Conservation (phyloP, 768 basidiomycete genomes). For the Gymnopilus dilepis region DNA sequence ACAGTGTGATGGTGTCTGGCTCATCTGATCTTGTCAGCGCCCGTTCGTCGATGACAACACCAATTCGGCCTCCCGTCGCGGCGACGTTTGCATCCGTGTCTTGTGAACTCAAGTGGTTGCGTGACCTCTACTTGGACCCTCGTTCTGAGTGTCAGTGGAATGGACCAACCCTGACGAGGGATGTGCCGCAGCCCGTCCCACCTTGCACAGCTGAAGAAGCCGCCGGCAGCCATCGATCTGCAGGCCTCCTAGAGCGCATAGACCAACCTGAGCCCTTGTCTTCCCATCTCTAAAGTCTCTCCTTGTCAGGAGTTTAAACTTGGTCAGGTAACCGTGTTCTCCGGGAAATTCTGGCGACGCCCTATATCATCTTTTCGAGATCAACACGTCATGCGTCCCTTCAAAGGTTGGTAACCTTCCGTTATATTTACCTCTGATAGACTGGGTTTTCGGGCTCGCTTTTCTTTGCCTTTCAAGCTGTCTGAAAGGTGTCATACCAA, state of each 20-base stretch:
- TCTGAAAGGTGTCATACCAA: neutral
- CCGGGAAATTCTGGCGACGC: neutral
- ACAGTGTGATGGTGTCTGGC: neutral
- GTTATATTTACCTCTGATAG: slow-evolving; percentile 4
- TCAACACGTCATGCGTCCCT: neutral
- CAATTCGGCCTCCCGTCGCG: neutral
- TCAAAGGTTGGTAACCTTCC: neutral
- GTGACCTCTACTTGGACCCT: no score
- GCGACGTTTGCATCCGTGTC: neutral
- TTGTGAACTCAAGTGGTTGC: no score
- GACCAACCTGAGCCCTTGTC: neutral
- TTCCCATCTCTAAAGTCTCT: no score
- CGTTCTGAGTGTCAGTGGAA: no score
- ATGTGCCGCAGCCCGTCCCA: neutral
- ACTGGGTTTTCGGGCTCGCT: neutral
- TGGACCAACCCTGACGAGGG: no score
- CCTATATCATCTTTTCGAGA: neutral
- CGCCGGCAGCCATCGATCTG: neutral
- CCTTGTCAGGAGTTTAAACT: neutral
- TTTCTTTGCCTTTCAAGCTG: neutral
- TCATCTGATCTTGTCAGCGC: neutral
- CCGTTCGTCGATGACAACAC: neutral
- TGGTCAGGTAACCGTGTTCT: neutral
- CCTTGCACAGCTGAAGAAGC: slow-evolving; percentile 1
- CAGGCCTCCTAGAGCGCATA: neutral